Conservation (phyloP, 2,329 filamentous ascomycete species). For the Pochonia chlamydosporia region DNA sequence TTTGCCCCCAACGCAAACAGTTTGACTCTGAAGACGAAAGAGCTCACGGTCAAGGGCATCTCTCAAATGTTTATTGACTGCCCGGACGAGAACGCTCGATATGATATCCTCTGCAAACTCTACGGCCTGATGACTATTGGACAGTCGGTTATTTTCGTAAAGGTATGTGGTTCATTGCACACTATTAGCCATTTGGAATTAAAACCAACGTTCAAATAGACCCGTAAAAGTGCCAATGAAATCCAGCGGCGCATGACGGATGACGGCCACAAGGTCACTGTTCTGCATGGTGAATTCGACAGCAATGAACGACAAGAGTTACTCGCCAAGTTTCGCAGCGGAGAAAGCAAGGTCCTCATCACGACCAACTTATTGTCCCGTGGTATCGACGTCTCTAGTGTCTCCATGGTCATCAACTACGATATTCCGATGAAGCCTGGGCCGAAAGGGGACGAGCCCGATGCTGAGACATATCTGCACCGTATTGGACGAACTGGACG, state of each 20-base stretch:
- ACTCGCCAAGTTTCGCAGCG: conserved; percentile 79
- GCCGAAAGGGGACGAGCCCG: conserved; percentile 69
- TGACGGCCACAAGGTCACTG: conserved; percentile 88
- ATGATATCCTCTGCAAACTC: conserved; percentile 80
- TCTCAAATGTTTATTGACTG: conserved; percentile 98
- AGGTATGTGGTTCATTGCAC: conserved; percentile 44
- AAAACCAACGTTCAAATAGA: conserved; percentile 42
- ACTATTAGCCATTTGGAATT: not conserved
- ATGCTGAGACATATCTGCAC: conserved; percentile 94
- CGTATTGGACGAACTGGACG: conserved; percentile 95
- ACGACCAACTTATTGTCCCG: conserved; percentile 95
- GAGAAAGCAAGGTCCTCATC: conserved; percentile 90
- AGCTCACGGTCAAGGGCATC: conserved; percentile 94
- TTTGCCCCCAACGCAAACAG: conserved; percentile 85
- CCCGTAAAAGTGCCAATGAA: conserved; percentile 74
- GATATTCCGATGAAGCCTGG: conserved; percentile 64
- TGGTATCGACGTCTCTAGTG: conserved; percentile 85
- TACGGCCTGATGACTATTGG: conserved; percentile 96
- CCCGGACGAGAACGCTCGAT: conserved; percentile 74
- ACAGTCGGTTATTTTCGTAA: conserved; percentile 97
- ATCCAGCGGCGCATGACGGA: conserved; percentile 81
- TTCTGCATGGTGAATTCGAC: conserved; percentile 83
- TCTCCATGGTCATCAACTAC: conserved; percentile 99
- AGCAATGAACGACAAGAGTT: conserved; percentile 76
- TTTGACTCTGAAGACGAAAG: conserved; percentile 81